phyloP scores from a whole-genome alignment of 768 basidiomycete species.

The Trametes punicea region DNA sequence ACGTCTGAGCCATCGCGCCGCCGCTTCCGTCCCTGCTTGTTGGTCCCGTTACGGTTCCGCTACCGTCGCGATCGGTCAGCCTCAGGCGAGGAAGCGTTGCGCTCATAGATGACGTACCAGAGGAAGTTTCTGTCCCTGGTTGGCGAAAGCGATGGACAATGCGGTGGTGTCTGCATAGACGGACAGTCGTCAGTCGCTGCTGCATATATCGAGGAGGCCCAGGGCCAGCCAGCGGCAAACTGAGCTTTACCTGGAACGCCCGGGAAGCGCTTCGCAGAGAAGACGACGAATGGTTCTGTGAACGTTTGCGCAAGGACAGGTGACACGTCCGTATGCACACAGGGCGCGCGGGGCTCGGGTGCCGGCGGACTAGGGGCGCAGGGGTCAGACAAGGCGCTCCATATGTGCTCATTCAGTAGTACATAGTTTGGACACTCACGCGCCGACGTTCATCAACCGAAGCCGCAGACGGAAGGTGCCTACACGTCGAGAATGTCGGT shows the following conservation, averaged over 20 bases:
- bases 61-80: conserved; percentile 29
- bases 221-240: conserved; percentile 17
- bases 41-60: conserved; percentile 80
- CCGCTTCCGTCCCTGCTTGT: conserved; percentile 54
- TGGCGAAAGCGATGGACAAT: conserved; percentile 83
- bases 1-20: conserved; percentile 60
- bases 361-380: conserved; percentile 55
- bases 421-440: conserved; percentile 53
- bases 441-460: conserved; percentile 86
- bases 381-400: conserved; percentile 10
- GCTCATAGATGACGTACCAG: conserved; percentile 50
- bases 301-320: conserved; percentile 83
- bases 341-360: conserved; percentile 62
- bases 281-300: conserved; percentile 82
- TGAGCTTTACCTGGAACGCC: conserved; percentile 76
- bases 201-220: conserved; percentile 12
- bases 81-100: conserved; percentile 20
- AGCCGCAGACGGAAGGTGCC: conserved; percentile 84
- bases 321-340: conserved; percentile 65
- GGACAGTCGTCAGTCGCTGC: conserved; percentile 1
- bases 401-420: conserved; percentile 9
- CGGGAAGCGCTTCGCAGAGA: conserved; percentile 91
- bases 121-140: conserved; percentile 87
- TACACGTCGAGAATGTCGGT: conserved; percentile 29
- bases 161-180: conserved; percentile 71